A percentile compares a stretch with the other conserved stretches of the same genome.
These are phyloP conservation scores for Lathyrus aphaca DNA, from an alignment of 306 rosid species.

Conservation along the genomic window DNA sequence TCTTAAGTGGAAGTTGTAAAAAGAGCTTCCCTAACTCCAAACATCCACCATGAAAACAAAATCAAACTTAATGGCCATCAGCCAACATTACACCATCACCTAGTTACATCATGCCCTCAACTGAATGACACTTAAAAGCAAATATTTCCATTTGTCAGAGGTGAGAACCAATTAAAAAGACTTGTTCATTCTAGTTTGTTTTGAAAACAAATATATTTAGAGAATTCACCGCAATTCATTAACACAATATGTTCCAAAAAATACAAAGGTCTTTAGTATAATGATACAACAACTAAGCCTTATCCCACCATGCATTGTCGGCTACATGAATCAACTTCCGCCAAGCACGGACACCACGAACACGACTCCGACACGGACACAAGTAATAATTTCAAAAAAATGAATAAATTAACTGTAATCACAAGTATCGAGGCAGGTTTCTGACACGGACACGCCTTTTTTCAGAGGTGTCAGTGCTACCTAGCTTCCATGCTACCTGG, in stretches of 20 bases:
- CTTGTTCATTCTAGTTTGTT: conserved; percentile 5
- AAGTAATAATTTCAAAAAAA: too few species aligned
- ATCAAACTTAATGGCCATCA: neutral
- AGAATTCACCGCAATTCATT: conserved; percentile 4
- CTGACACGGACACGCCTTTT: too few species aligned
- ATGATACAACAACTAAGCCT: too few species aligned
- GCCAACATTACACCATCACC: conserved; percentile 15
- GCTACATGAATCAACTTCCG: too few species aligned
- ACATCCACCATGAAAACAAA: conserved; percentile 23
- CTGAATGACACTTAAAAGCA: conserved; percentile 17
- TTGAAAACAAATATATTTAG: neutral
- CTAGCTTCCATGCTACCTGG: too few species aligned
- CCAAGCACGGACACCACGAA: too few species aligned
- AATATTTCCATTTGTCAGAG: conserved; percentile 23
- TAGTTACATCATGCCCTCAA: conserved; percentile 27
- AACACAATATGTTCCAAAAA: neutral
- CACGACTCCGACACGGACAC: too few species aligned
- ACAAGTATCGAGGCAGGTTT: too few species aligned
- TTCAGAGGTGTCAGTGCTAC: too few species aligned
- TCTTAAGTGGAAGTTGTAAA: conserved; percentile 26
- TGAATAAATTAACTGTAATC: too few species aligned
- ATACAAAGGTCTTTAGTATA: too few species aligned
- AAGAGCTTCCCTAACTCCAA: neutral
- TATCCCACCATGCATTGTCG: too few species aligned
- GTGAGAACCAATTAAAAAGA: conserved; percentile 12